A percentile compares a stretch with the other conserved stretches of the same genome.
Conservation (phyloP, 2,329 filamentous ascomycete species). For the Rhynchosporium graminicola region DNA sequence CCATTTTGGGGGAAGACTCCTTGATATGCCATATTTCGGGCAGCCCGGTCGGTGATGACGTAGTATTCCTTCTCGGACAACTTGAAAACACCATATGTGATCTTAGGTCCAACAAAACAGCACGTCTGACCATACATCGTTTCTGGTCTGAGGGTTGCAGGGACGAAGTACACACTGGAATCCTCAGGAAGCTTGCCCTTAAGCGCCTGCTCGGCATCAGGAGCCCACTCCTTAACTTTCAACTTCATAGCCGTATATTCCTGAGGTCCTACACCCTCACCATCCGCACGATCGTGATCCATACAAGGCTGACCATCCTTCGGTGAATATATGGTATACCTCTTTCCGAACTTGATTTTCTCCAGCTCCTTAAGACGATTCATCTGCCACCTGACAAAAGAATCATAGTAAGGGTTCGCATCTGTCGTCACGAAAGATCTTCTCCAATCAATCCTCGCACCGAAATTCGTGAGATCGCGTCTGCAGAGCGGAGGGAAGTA, state of each 20-base stretch:
- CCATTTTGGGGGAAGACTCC: slow-evolving; percentile 79
- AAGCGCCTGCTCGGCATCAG: slow-evolving; percentile 69
- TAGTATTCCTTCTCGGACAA: slow-evolving; percentile 77
- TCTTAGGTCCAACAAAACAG: slow-evolving; percentile 90
- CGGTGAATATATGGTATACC: slow-evolving; percentile 90
- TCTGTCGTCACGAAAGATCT: slow-evolving; percentile 92
- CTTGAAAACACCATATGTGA: slow-evolving; percentile 87
- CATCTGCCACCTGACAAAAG: slow-evolving; percentile 97
- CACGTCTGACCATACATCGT: slow-evolving; percentile 99
- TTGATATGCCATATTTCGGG: slow-evolving; percentile 96
- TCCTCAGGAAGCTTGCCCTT: slow-evolving; percentile 76
- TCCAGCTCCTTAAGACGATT: slow-evolving; percentile 82
- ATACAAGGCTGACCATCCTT: slow-evolving; percentile 88
- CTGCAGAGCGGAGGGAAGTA: slow-evolving; percentile 85
- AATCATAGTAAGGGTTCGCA: slow-evolving; percentile 94
- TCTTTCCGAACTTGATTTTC: slow-evolving; percentile 91
- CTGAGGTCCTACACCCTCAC: slow-evolving; percentile 81
- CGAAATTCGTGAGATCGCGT: slow-evolving; percentile 79
- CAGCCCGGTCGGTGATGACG: slow-evolving; percentile 77
- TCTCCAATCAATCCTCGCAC: slow-evolving; percentile 89
- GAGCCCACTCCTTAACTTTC: slow-evolving; percentile 86
- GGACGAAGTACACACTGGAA: slow-evolving; percentile 83
- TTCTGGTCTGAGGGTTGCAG: slow-evolving; percentile 90
- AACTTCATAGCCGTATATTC: slow-evolving; percentile 94
- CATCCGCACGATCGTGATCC: slow-evolving; percentile 81